phyloP scores from a whole-genome alignment of 1,284 basidiomycete species.

The Cutaneotrichosporon cavernicola region DNA sequence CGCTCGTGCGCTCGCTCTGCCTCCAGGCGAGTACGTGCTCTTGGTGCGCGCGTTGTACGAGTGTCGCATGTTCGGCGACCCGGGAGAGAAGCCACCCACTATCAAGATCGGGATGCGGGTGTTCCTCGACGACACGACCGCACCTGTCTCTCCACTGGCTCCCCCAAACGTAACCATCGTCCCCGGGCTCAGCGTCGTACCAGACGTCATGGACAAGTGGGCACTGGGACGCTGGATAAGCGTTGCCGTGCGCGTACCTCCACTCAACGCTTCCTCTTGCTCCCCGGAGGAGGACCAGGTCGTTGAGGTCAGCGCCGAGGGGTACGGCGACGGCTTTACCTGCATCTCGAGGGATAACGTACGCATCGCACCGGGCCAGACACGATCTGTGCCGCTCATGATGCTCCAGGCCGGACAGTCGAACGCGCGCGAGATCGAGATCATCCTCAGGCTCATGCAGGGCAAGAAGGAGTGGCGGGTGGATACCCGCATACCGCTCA shows the following conservation, averaged over 20 bases:
- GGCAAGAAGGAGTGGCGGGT: not conserved
- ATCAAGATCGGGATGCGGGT: conserved; percentile 36
- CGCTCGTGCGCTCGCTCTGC: conserved; percentile 32
- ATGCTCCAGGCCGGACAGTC: not conserved
- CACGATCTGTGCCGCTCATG: conserved; percentile 16
- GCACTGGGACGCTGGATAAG: conserved; percentile 40
- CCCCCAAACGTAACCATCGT: not conserved
- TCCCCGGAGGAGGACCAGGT: not conserved
- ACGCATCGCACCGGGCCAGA: conserved; percentile 17
- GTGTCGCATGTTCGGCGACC: conserved; percentile 50
- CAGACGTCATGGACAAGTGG: conserved; percentile 40
- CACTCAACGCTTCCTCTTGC: not conserved
- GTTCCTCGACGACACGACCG: conserved; percentile 19
- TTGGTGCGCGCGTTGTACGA: conserved; percentile 47
- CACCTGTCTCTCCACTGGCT: not conserved
- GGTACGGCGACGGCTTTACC: not conserved
- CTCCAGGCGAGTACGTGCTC: conserved; percentile 38
- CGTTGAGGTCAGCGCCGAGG: conserved; percentile 13
- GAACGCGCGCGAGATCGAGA: not conserved
- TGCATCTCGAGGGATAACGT: not conserved
- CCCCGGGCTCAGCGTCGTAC: conserved; percentile 25
- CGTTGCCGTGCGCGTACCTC: conserved; percentile 25
- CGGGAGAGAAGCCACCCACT: conserved; percentile 30
- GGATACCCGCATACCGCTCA: not conserved
- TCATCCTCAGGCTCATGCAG: not conserved